A percentile compares a stretch with the other conserved stretches of the same genome.
These are phyloP conservation scores for Dactylellina cionopaga DNA, from an alignment of 2,329 filamentous ascomycete species.

Conservation along the genomic window DNA sequence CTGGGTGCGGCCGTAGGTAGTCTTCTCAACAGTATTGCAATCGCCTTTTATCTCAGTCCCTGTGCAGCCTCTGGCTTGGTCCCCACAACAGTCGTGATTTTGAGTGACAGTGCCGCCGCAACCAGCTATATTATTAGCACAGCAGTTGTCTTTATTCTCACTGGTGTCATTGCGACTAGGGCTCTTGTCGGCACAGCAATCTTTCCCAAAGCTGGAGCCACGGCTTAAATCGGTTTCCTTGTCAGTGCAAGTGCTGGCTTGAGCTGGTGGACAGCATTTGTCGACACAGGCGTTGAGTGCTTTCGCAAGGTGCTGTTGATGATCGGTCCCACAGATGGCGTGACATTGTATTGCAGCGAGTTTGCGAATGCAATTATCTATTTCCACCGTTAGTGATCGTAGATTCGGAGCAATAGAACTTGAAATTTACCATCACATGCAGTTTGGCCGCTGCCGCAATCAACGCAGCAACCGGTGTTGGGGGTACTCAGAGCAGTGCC, in stretches of 20 bases:
- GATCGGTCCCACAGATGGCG: background rate
- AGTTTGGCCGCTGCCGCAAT: constrained; percentile 7
- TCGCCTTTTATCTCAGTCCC: background rate
- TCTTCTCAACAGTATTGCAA: background rate
- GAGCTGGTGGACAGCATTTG: no score
- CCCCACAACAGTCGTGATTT: background rate
- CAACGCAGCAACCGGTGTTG: constrained; percentile 12
- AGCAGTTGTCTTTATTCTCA: no score
- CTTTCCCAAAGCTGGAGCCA: no score
- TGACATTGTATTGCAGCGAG: constrained; percentile 7
- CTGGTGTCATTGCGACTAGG: no score
- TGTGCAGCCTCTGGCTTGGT: background rate
- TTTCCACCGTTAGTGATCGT: background rate
- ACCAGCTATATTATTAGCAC: background rate
- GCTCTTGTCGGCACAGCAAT: no score
- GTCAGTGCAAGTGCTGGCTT: no score
- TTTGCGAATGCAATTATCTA: constrained; percentile 19
- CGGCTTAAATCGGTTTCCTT: no score
- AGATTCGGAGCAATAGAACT: background rate
- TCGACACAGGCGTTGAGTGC: background rate
- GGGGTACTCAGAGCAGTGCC: no score
- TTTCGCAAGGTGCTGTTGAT: background rate
- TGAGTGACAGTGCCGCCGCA: background rate
- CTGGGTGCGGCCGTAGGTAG: background rate
- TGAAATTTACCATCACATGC: constrained; percentile 12